Conservation (phyloP, 2,329 filamentous ascomycete species). For the Aspergillus bombycis region DNA sequence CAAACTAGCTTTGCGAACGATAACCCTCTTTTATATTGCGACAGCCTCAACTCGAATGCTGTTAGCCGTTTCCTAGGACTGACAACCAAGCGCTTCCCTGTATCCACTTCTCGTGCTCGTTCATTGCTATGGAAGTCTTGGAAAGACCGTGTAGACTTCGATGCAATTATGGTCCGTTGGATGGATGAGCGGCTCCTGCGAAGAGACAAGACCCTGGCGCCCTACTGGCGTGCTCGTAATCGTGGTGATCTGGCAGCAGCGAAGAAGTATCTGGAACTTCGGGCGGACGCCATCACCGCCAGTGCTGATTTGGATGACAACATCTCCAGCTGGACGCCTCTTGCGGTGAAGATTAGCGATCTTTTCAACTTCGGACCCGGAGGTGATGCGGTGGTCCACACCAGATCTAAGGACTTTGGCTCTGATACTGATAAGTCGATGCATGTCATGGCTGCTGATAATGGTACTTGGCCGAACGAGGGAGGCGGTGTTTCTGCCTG, state of each 20-base stretch:
- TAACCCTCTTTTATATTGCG: slow-evolving; percentile 56
- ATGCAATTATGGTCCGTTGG: slow-evolving; percentile 55
- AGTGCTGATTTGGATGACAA: slow-evolving; percentile 56
- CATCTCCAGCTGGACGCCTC: slow-evolving; percentile 56
- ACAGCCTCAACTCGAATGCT: slow-evolving; percentile 38
- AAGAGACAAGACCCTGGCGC: slow-evolving; percentile 48
- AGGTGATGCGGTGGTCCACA: slow-evolving; percentile 57
- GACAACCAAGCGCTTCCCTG: slow-evolving; percentile 39
- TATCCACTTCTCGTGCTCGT: slow-evolving; percentile 54
- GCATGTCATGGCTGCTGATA: slow-evolving; percentile 57
- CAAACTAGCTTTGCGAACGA: slow-evolving; percentile 52
- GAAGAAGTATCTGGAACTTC: slow-evolving; percentile 47
- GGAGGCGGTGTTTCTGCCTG: slow-evolving; percentile 60
- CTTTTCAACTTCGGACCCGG: slow-evolving; percentile 57
- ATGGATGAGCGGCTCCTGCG: slow-evolving; percentile 55
- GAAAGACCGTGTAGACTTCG: slow-evolving; percentile 51
- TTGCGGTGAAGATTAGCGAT: slow-evolving; percentile 56
- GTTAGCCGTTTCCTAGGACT: slow-evolving; percentile 37
- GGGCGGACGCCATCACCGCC: slow-evolving; percentile 55
- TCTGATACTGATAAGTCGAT: slow-evolving; percentile 53
- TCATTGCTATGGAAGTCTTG: slow-evolving; percentile 56
- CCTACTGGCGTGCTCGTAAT: slow-evolving; percentile 52
- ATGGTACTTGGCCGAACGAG: slow-evolving; percentile 57
- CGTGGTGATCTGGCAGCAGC: slow-evolving; percentile 48
- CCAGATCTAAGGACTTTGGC: slow-evolving; percentile 52